Base-by-base conservation (phyloP, 345 rosid species). In the Citrus unshiu region DNA sequence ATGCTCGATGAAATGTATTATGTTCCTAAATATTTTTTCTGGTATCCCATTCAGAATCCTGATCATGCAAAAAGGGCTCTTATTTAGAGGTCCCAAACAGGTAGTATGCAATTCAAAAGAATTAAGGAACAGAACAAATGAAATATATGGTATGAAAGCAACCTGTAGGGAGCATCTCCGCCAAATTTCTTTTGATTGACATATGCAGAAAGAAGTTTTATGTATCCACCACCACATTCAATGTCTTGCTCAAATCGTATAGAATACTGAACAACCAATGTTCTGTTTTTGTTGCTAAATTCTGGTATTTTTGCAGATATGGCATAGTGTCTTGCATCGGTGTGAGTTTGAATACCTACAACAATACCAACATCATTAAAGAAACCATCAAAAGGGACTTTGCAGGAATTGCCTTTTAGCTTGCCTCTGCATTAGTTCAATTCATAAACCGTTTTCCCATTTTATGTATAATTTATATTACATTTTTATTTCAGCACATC, bases 221-320 rank as follows among this genome's bases (percentile, higher is more conserved):
- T 82, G 80, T 87, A 81, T 49, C 90, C 92, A 58, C 90, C 92
- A 72, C 90, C 89, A 77, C 87, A 87, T 78, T 86, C 87, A 32
- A 89, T 87, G 40, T 90, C 86, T 74, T 90, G 93, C 73, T 90
- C 91, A 76, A 83, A 83, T 83, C 83, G 88, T 37, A 88, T 81
- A 22, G 91, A 86, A 80, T 85, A 90, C 61, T 88, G 91, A 79
- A 90, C 78, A 58, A 90, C 91, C n/a, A 90, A 71, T 22, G 90
- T 85, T 75, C 79, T 85, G 54, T 88, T 84, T 70, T 86, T 84
- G 82, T 85, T 90, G 82, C 80, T 84, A 83, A 90, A 85, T 73
- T 86, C 83, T 1, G 86, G 91, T 73, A 77, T 82, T 80, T 88
- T 84, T 69, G 93, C 93, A 16, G 93, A 90, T 76, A 88, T 88